phyloP scores from a whole-genome alignment of 2,329 filamentous ascomycete genomes.

The Rutstroemia sp. region DNA sequence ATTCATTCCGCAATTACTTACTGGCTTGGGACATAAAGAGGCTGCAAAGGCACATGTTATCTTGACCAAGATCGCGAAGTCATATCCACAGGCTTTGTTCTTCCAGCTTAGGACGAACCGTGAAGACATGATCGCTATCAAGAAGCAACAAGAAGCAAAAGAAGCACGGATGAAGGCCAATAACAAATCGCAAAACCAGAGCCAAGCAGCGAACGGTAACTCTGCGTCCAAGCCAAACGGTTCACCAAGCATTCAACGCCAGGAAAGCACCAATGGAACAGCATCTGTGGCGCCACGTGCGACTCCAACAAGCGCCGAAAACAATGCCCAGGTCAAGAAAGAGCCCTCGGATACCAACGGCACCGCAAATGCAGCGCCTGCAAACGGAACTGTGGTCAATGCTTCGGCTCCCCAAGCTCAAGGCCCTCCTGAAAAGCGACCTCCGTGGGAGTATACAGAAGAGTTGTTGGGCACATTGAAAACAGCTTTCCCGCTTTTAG shows the following conservation, averaged over 20 bases:
- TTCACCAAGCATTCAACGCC: slow-evolving; percentile 24
- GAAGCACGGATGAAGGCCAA: slow-evolving; percentile 42
- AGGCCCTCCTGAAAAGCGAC: slow-evolving; percentile 45
- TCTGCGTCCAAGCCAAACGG: slow-evolving; percentile 24
- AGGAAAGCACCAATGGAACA: slow-evolving; percentile 20
- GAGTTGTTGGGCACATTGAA: slow-evolving; percentile 94
- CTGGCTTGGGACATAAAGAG: slow-evolving; percentile 85
- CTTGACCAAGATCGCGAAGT: slow-evolving; percentile 87
- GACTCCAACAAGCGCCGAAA: slow-evolving; percentile 37
- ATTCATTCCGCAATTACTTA: slow-evolving; percentile 93
- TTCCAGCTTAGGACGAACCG: slow-evolving; percentile 89
- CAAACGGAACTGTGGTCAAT: slow-evolving; percentile 32
- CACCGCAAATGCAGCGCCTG: slow-evolving; percentile 7
- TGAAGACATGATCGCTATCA: slow-evolving; percentile 88
- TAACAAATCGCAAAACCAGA: slow-evolving; percentile 25
- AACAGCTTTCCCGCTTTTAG: slow-evolving; percentile 91
- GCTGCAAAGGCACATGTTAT: slow-evolving; percentile 80
- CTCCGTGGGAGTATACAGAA: slow-evolving; percentile 93
- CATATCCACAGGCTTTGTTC: slow-evolving; percentile 91
- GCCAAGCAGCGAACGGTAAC: slow-evolving; percentile 12
- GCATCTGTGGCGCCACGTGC: slow-evolving; percentile 30
- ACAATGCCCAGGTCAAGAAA: slow-evolving; percentile 22
- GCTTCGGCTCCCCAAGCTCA: slow-evolving; percentile 32
- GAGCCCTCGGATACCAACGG: slow-evolving; percentile 25
- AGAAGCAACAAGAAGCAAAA: slow-evolving; percentile 77